Base-by-base conservation (phyloP, 345 rosid species). In the Camelina sativa region DNA sequence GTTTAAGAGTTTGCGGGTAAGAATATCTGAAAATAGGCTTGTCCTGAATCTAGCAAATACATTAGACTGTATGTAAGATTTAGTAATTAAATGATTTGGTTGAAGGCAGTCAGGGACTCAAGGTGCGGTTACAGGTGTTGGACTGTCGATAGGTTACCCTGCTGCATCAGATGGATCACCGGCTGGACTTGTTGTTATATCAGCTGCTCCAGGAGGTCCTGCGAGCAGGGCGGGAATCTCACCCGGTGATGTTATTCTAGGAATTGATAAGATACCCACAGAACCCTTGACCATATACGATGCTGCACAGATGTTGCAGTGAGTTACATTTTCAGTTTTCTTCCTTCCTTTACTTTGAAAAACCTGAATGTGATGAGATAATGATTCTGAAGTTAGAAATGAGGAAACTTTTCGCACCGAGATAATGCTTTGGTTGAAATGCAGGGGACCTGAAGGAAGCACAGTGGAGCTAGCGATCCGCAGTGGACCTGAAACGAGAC, bases 31-130 rank as follows among this genome's bases (percentile, higher is more conserved):
- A 48, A 54, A 20, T 46, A 25, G 1, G 2, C 3, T 25, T 44
- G 25, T 44, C 44, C 35, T 54, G 7, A 63, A 55, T 54, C 4
- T 16, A 43, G 43, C n/a, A 16, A 46, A 6, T 19, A 20, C 22
- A 20, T 20, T 20, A 40, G 68, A 50, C 47, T 63, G 61, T 56
- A 30, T 76, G 72, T 77, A 77, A 52, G 74, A 82, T 51, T 46
- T 80, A 56, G 67, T 73, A 9, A 62, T 62, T 15, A 25, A 69
- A 72, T 80, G 75, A 77, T 80, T 89, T 89, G 79, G 80, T 76
- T 87, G 91, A 94, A 91, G 97, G 89, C 85, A 94, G 98, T 94
- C 97, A 44, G 98, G 98, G 80, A 91, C 96, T 78, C 88, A 85
- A 88, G 96, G 97, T 55, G 87, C 98, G 74, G 86, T 94, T 52